Percentiles rank a stretch among this genome's conserved stretches.
Evolutionary conservation across 768 basidiomycete species (phyloP).

Genomic region (Tubosaeta brunneosetosa): DNA sequence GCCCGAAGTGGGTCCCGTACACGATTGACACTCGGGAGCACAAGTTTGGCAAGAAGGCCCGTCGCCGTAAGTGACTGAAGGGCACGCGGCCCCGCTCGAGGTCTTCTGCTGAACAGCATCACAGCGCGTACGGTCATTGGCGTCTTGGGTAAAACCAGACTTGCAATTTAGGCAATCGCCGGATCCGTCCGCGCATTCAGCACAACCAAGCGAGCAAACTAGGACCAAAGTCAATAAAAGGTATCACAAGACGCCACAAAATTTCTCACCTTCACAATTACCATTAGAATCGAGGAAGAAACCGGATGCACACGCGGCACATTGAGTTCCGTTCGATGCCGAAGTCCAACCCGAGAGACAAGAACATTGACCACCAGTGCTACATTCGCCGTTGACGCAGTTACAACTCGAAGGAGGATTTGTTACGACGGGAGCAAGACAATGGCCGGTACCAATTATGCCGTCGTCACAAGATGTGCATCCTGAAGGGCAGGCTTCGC

Average conservation of each 20-base stretch:
- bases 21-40: constrained; percentile 65
- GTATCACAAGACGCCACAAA: not conserved
- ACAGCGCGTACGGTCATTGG: constrained; percentile 65
- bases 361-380: constrained; percentile 59
- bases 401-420: constrained; percentile 67
- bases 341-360: constrained; percentile 78
- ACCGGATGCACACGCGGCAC: constrained; percentile 67
- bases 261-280: constrained; percentile 60
- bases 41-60: constrained; percentile 54
- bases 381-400: constrained; percentile 78
- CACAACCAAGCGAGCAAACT: constrained; percentile 76
- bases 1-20: constrained; percentile 61
- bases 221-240: constrained; percentile 2
- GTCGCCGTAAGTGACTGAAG: constrained; percentile 60
- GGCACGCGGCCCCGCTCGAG: constrained; percentile 53
- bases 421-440: constrained; percentile 46
- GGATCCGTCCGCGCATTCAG: constrained; percentile 58
- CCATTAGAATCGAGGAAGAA: constrained; percentile 70
- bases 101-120: constrained; percentile 47
- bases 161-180: constrained; percentile 73
- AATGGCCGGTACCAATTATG: constrained; percentile 70
- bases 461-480: constrained; percentile 77
- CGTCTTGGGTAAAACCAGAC: constrained; percentile 61
- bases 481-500: constrained; percentile 62
- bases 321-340: constrained; percentile 67